Base-by-base conservation (phyloP, 2,329 filamentous ascomycete species). In the Fusarium newnesense region DNA sequence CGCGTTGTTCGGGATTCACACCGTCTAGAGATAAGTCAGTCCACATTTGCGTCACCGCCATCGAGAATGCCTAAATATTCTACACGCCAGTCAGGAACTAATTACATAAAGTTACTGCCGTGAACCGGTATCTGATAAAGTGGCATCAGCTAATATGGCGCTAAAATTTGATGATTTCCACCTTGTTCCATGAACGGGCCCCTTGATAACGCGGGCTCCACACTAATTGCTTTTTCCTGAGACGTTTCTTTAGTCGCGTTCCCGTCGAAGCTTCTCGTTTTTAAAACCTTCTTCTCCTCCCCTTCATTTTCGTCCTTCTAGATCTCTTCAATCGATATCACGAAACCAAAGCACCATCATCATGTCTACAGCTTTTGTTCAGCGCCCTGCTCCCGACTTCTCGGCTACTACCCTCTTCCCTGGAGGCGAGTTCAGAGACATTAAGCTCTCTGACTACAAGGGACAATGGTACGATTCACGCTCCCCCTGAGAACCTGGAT, bases 361-460 rank as follows among this genome's bases (percentile, higher is more conserved):
- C 36, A 85, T 85, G 84, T 84, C 84, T 73, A 74, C 81, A 59
- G 84, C 84, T 47, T 85, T 85, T 71, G 84, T 88, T 65, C 85
- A 87, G 77, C 81, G 82, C 54, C 85, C 84, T 64, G 86, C 86
- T 40, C 86, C 86, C 42, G 82, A 70, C 73, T 88, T 88, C 81
- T 86, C 79, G 69, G 84, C 85, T 73, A 85, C 83, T 67, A 85
- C 85, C 74, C 82, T 87, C 78, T 85, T 87, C 74, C 81, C 86
- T 49, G 84, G 82, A 59, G 83, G 83, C 67, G 84, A 85, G 79
- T 85, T 86, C 80, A 85, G 83, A 79, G 84, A 86, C 73, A 80
- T 85, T 58, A 81, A 80, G 32, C 81, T 86, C 52, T 83, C 83
- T 15, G 84, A 86, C 69, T 86, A 83, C 67, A 78, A 79, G 44